Conservation (phyloP, 2,329 filamentous ascomycete species). For the Venturia nashicola region DNA sequence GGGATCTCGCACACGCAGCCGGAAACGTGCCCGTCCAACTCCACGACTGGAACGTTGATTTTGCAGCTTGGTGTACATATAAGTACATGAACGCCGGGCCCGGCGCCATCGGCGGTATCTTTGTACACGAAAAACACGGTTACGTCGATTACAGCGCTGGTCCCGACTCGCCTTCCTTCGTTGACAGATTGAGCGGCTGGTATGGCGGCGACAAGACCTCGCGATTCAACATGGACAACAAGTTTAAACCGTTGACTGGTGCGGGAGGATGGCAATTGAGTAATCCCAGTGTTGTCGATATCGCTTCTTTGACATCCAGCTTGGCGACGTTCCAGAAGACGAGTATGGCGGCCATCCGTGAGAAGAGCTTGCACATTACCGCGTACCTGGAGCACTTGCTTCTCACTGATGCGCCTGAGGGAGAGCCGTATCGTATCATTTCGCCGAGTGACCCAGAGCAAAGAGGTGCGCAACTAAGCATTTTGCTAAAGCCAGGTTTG, state of each 20-base stretch:
- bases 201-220: slow-evolving; percentile 59
- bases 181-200: slow-evolving; percentile 56
- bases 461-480: slow-evolving; percentile 58
- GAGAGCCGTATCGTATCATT: slow-evolving; percentile 33
- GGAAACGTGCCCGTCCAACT: slow-evolving; percentile 12
- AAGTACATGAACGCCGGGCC: slow-evolving; percentile 13
- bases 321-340: slow-evolving; percentile 54
- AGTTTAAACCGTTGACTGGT: slow-evolving; percentile 54
- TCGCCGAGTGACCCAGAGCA: slow-evolving; percentile 49
- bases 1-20: slow-evolving; percentile 12
- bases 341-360: slow-evolving; percentile 47
- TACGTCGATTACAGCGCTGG: slow-evolving; percentile 24
- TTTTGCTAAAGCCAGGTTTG: slow-evolving; percentile 34
- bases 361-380: slow-evolving; percentile 54
- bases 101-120: slow-evolving; percentile 10
- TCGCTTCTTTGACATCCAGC: slow-evolving; percentile 50
- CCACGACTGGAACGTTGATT: slow-evolving; percentile 13
- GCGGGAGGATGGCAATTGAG: slow-evolving; percentile 60
- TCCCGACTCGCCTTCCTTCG: slow-evolving; percentile 28
- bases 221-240: slow-evolving; percentile 64
- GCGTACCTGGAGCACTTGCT: slow-evolving; percentile 56
- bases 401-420: slow-evolving; percentile 15
- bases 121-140: slow-evolving; percentile 12
- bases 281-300: slow-evolving; percentile 58
- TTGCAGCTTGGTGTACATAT: slow-evolving; percentile 13